These are phyloP conservation scores for Solanum rostratum DNA, from an alignment of 257 asterid species.

Conservation along the genomic window DNA sequence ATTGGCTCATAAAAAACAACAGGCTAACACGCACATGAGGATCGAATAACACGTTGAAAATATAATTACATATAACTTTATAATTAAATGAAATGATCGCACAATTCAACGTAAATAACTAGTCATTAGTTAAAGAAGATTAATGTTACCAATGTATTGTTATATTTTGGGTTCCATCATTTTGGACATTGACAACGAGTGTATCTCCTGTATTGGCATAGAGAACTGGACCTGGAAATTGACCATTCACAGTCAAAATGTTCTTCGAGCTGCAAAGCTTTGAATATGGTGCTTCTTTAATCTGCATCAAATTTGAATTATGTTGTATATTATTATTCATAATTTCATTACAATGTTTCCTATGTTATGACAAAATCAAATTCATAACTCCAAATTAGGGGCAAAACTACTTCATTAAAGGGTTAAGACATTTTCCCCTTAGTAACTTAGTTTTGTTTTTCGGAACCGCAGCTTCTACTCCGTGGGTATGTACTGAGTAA, in stretches of 20 bases:
- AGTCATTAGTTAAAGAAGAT: neutral
- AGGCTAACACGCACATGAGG: too few species aligned
- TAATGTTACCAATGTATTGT: conserved; percentile 19
- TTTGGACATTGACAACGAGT: conserved; percentile 8
- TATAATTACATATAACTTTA: too few species aligned
- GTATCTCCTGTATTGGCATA: conserved; percentile 16
- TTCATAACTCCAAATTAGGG: neutral
- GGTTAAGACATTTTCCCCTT: neutral
- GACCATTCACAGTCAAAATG: conserved; percentile 18
- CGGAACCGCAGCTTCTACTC: too few species aligned
- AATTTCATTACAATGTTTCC: neutral
- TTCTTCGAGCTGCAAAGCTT: conserved; percentile 15
- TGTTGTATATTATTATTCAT: too few species aligned
- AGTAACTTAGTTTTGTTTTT: neutral
- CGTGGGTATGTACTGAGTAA: too few species aligned
- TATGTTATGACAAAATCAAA: neutral
- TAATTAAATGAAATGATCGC: neutral
- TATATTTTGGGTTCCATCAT: conserved; percentile 8
- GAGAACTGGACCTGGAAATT: conserved; percentile 23
- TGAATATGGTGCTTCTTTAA: conserved; percentile 10
- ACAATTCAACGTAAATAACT: neutral
- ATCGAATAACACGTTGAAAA: too few species aligned
- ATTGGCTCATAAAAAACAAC: too few species aligned
- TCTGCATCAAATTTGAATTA: conserved; percentile 2
- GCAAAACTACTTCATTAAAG: neutral